phyloP scores from a whole-genome alignment of 371 early-diverging fungal species.

The Capniomyces stellatus region DNA sequence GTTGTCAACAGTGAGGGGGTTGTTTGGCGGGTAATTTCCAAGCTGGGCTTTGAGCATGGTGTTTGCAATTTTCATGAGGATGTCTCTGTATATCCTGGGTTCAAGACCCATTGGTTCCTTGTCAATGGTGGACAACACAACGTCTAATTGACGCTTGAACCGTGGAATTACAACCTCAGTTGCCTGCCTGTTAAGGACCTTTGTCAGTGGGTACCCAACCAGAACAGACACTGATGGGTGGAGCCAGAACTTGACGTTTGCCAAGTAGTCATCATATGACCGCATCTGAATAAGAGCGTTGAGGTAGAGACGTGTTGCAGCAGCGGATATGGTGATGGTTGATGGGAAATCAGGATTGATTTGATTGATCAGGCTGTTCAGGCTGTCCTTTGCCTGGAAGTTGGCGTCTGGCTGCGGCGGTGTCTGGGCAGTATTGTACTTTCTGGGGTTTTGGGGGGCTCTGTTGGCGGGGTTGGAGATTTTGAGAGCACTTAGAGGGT shows the following conservation, averaged over 20 bases:
- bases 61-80: slow-evolving; percentile 18
- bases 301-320: slow-evolving; percentile 25
- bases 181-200: slow-evolving; percentile 16
- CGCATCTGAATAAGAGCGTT: slow-evolving; percentile 27
- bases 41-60: background rate
- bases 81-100: slow-evolving; percentile 25
- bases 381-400: background rate
- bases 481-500: background rate
- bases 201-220: slow-evolving; percentile 20
- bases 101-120: slow-evolving; percentile 26
- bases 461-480: background rate
- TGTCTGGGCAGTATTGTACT: background rate
- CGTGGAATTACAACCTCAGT: slow-evolving; percentile 18
- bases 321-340: slow-evolving; percentile 25
- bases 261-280: slow-evolving; percentile 23
- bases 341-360: slow-evolving; percentile 17
- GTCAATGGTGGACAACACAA: slow-evolving; percentile 16
- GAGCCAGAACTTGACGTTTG: slow-evolving; percentile 25
- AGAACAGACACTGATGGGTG: slow-evolving; percentile 1
- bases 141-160: slow-evolving; percentile 21
- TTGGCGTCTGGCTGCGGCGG: background rate
- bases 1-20: background rate
- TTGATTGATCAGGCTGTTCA: slow-evolving; percentile 5
- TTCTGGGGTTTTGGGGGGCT: too few relatives aligned
- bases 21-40: background rate